Evolutionary conservation across 352 stramenopile genomes (phyloP), one percentile per base, ranked within the genome.

Genomic region (Phytophthora ramorum): DNA sequence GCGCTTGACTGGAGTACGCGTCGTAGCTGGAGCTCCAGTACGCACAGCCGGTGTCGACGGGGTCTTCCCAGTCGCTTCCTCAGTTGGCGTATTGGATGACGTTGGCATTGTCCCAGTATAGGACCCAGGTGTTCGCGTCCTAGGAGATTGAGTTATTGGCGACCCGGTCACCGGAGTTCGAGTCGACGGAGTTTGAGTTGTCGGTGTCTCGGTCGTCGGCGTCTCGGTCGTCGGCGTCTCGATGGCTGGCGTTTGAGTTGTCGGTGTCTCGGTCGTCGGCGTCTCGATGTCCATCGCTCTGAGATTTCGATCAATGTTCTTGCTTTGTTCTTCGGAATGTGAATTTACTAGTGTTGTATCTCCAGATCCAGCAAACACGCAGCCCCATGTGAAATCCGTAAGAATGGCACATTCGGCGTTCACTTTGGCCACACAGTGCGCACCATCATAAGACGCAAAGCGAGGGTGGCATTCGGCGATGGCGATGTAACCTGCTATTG

Each of bases 341-440:
- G 2, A 14, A 7, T 48, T 32, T 16, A 7, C 17, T 32, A 5
- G 24, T 28, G 24, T 5, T 28, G 24, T 28, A 5, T 28, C 24
- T 28, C 24, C 3, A 28, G 24, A 28, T 28, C 24, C 20, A 30
- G 43, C 17, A 48, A 49, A 60, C n/a, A 50, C 30, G 17, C 53
- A 60, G 3, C 52, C 26, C 26, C 38, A 51, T n/a, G 12, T 44
- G 3, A 14, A 51, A 12, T 13, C 26, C 12, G 7, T 16, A 28
- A 63, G 16, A 43, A 53, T 52, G 14, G 16, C 19, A 24, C 38
- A 62, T 35, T 62, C 30, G 7, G 19, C 54, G 26, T 62, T 32
- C 26, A 51, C 26, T 10, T 20, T 45, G 13, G 40, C 52, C 12
- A 60, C 41, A 7, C 28, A 52, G 4, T 52, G 7, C 8, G 41